These are phyloP conservation scores for Periconia macrospinosa DNA, from an alignment of 2,329 filamentous ascomycete species.

Conservation along the genomic window DNA sequence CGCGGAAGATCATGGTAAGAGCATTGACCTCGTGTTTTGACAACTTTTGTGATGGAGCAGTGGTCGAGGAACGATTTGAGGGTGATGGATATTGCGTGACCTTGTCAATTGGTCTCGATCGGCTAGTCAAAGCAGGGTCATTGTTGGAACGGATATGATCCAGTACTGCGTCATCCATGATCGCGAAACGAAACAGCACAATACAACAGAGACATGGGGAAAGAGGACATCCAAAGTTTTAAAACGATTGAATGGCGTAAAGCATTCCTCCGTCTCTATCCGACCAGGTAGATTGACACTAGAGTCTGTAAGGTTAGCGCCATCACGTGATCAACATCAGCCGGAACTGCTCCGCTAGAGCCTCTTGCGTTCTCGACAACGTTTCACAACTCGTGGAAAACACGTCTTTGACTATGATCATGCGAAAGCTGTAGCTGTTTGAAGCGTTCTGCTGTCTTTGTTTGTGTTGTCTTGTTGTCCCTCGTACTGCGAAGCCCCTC, in stretches of 20 bases:
- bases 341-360: background rate
- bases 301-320: background rate
- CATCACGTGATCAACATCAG: background rate
- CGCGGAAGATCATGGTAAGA: background rate
- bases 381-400: background rate
- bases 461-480: background rate
- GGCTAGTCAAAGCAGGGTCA: constrained; percentile 26
- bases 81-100: constrained; percentile 5
- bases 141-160: constrained; percentile 30
- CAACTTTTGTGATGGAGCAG: constrained; percentile 6
- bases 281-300: background rate
- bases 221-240: background rate
- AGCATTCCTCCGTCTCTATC: background rate
- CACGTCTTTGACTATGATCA: background rate
- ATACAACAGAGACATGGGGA: background rate
- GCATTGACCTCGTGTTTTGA: constrained; percentile 30
- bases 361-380: background rate
- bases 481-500: constrained; percentile 1
- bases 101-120: constrained; percentile 15
- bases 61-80: constrained; percentile 2
- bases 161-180: constrained; percentile 33
- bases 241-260: background rate
- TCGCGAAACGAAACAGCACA: background rate
- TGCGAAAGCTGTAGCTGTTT: background rate
- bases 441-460: background rate